Evolutionary conservation across 495 filamentous ascomycete species (phyloP), one percentile per base, ranked within the genome.

Genomic region (Aspergillus cristatus): DNA sequence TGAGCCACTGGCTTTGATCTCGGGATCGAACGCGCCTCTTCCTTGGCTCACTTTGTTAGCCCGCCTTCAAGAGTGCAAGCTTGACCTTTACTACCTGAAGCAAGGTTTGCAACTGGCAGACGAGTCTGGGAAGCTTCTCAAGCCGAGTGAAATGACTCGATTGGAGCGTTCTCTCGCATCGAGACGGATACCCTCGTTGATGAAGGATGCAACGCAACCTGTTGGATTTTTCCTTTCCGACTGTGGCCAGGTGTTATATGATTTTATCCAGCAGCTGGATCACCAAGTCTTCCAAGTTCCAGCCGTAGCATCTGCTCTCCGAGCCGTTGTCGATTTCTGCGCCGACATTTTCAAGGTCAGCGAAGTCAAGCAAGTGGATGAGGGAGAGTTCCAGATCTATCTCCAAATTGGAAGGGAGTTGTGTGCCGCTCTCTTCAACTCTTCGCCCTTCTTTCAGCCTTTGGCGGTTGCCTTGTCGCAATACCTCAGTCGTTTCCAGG

Each of bases 101-200:
- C 56, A 65, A 44, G 36, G 46, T 10, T 47, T 70, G 39, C 30
- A 54, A 14, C 48, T 42, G 30, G 63, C 63, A 13, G 53, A 68
- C 28, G 53, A 58, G 22, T 57, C 63, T 20, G 58, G 50, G 13
- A 58, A 57, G 26, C 43, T 51, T 14, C 57, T 68, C 11, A 78
- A 78, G 45, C 70, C 79, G 17, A 76, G 74, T 6, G 65, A 75
- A 32, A 70, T 84, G 69, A 84, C 75, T 42, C 71, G 78, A 3
- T 58, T 89, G 13, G 79, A 88, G 56, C 63, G 82, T 34, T 87
- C 84, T 7, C 57, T 75, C 31, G 68, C 76, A 11, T 71, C 74
- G 7, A 57, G 54, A 34, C 70, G 72, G 7, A 70, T 81, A 17
- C 70, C 73, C 15, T 67, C 71, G 7, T 64, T 80, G 14, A 71